A percentile compares a stretch with the other conserved stretches of the same genome.
Conservation (phyloP, 208 protist species). For the Endotrypanum monterogeii region DNA sequence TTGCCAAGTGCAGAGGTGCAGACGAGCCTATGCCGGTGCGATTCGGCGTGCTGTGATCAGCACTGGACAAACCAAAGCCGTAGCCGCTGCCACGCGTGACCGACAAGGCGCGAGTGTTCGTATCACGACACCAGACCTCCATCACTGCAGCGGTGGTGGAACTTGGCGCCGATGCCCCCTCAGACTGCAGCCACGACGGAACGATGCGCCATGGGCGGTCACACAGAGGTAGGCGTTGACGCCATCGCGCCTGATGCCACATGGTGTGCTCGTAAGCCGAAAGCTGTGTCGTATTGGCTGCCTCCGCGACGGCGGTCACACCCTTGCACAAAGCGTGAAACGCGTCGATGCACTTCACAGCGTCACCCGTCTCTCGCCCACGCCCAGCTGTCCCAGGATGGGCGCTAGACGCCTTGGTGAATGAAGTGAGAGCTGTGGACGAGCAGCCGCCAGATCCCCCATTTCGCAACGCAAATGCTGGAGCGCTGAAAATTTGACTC, state of each 20-base stretch:
- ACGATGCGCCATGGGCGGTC: slow-evolving; percentile 20
- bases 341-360: background rate
- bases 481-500: slow-evolving; percentile 14
- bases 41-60: background rate
- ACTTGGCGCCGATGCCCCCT: background rate
- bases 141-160: slow-evolving; percentile 2
- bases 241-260: slow-evolving; percentile 39
- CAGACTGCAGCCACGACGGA: slow-evolving; percentile 3
- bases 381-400: background rate
- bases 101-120: background rate
- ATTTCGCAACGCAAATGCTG: background rate
- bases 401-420: background rate
- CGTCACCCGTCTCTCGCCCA: background rate
- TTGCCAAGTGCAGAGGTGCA: background rate
- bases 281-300: slow-evolving; percentile 8
- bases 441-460: slow-evolving; percentile 4
- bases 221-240: slow-evolving; percentile 18
- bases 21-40: too few species aligned
- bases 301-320: background rate
- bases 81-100: background rate
- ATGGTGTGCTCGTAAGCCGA: slow-evolving; percentile 15
- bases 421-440: background rate
- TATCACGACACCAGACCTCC: slow-evolving; percentile 33
- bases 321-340: background rate
- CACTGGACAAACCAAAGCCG: background rate